Base-by-base conservation (phyloP, 257 asterid species). In the Solanum chaucha region DNA sequence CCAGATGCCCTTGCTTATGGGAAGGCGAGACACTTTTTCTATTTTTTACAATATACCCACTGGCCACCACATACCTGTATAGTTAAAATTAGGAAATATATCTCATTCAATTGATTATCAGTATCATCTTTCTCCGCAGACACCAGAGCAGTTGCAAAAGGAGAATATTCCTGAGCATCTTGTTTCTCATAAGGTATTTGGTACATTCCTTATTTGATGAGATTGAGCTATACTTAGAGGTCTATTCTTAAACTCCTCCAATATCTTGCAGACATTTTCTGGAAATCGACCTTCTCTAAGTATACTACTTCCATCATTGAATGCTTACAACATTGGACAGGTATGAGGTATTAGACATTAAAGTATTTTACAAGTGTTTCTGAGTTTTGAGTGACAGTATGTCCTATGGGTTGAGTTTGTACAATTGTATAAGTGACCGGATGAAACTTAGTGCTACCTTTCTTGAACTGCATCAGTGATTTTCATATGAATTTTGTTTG, bases 1-100 rank as follows among this genome's bases (percentile, higher is more conserved):
- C 98, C 99, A 30, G 99, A 97, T 91, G 99, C 99, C 87, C 98
- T 97, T 36, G 98, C 99, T 71, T 96, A 95, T 88, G 99, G 99
- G 78, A 97, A 97, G 98, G 99, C 94, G 82, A 87, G 83, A 26
- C 55, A 41, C 64, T 82, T 28, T 48, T 78, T 64, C 58, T 20
- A 44, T 35, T 68, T 55, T 84, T 20, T 41, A 44, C 71, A 40
- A 12, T 86, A 44, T 36, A 30, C 85, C 68, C 44, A 48, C 85
- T 17, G 32, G 68, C 44, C 30, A 48, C 85, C 44, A 48, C 38
- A 44, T 26, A 46, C 19, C 10, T 48, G 65, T 44, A 26, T 44
- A 28, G 41, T 28, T 19, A n/a, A 46, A 24, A 78, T 78, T 46
- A 22, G 15, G 26, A 78, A 14, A 46, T 24, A 26, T 61, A 26